Evolutionary conservation across 192 early-diverging fungal species (phyloP).

Genomic region (Umbelopsis ramanniana): DNA sequence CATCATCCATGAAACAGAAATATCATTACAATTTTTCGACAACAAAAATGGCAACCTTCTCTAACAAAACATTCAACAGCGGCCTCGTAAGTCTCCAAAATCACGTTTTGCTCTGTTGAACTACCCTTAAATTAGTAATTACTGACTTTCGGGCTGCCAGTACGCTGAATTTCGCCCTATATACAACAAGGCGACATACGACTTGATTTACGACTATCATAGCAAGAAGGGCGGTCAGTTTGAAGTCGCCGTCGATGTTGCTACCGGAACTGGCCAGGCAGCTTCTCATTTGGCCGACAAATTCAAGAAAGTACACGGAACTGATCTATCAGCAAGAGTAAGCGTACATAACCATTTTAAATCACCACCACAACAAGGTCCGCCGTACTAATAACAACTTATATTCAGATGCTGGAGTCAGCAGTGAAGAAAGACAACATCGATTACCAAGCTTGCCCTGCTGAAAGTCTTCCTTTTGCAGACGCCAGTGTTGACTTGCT

Average conservation of each 20-base stretch:
- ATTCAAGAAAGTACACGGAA: slow-evolving; percentile 50
- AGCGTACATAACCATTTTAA: too few species aligned
- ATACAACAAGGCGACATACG: slow-evolving; percentile 14
- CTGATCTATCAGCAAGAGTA: slow-evolving; percentile 34
- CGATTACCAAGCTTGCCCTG: slow-evolving; percentile 38
- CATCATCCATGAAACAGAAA: neutral
- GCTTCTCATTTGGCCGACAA: slow-evolving; percentile 45
- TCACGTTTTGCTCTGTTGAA: neutral
- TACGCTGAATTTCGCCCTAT: slow-evolving; percentile 15
- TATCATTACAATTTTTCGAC: neutral
- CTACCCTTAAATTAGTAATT: too few species aligned
- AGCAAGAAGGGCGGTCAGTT: slow-evolving; percentile 37
- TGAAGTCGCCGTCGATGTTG: slow-evolving; percentile 50
- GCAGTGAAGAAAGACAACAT: slow-evolving; percentile 44
- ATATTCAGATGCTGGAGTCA: slow-evolving; percentile 36
- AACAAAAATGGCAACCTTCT: slow-evolving; percentile 2
- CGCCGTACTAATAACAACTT: neutral
- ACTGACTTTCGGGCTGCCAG: neutral
- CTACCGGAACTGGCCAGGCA: slow-evolving; percentile 58
- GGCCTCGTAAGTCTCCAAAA: neutral
- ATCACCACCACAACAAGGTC: too few species aligned
- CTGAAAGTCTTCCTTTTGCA: slow-evolving; percentile 41
- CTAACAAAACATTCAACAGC: slow-evolving; percentile 15
- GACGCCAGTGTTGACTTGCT: slow-evolving; percentile 44
- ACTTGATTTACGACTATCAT: slow-evolving; percentile 46